Conservation (phyloP, 1,139 yeast species). For the Diutina ranongensis region DNA sequence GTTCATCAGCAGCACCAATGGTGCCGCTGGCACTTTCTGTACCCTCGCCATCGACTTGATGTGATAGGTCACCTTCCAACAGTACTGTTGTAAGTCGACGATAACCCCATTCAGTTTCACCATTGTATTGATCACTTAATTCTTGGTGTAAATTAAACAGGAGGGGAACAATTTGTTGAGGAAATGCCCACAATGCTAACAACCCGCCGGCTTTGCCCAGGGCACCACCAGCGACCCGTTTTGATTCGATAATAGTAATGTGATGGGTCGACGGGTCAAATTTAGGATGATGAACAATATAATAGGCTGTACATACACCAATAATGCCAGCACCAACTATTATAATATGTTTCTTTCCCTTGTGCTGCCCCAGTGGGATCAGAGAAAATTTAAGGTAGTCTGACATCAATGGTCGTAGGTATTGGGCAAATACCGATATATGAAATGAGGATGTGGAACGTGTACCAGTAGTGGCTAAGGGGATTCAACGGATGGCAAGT, state of each 20-base stretch:
- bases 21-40: constrained; percentile 10
- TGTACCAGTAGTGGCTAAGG: too few relatives aligned
- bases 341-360: constrained; percentile 57
- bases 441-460: too few relatives aligned
- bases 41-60: neutral
- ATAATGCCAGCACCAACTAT: constrained; percentile 93
- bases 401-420: constrained; percentile 13
- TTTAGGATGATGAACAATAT: constrained; percentile 69
- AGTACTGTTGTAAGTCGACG: constrained; percentile 80
- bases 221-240: constrained; percentile 95
- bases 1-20: too few relatives aligned
- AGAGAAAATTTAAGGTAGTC: constrained; percentile 28
- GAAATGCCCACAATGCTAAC: constrained; percentile 92
- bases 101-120: constrained; percentile 86
- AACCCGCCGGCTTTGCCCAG: constrained; percentile 97
- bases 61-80: constrained; percentile 68
- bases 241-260: constrained; percentile 81
- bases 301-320: constrained; percentile 93
- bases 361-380: constrained; percentile 43
- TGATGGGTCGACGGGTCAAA: constrained; percentile 64
- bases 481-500: too few relatives aligned
- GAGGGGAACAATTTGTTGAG: constrained; percentile 84
- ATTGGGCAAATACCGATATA: too few relatives aligned
- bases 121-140: constrained; percentile 65
- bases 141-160: constrained; percentile 82